These are phyloP conservation scores for Rhododendron griersonianum DNA, from an alignment of 148 eudicot species.

Conservation along the genomic window DNA sequence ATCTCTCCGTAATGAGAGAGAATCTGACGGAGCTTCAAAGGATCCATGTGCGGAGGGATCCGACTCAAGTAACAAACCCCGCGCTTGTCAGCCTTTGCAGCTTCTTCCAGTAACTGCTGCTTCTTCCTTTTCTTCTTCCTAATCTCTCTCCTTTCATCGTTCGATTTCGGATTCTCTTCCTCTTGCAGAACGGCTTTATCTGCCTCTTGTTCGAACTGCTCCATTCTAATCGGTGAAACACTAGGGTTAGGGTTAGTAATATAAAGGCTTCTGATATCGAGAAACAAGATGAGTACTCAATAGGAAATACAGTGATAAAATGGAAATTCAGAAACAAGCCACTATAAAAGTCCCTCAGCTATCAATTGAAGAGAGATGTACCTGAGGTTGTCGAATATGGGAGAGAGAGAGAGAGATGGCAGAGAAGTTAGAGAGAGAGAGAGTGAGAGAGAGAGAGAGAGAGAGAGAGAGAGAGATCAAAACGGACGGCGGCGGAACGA, in stretches of 20 bases:
- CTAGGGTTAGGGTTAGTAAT: neutral
- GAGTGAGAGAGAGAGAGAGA: neutral
- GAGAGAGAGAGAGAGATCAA: neutral
- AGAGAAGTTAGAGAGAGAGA: neutral
- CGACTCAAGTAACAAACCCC: constrained; percentile 85
- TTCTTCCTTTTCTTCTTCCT: constrained; percentile 49
- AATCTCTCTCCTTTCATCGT: constrained; percentile 20
- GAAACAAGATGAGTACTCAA: too few relatives aligned
- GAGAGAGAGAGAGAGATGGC: neutral
- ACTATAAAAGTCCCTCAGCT: neutral
- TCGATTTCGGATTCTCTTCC: neutral
- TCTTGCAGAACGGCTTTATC: neutral
- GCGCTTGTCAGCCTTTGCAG: constrained; percentile 43
- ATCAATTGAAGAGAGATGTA: neutral
- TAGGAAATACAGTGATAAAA: neutral
- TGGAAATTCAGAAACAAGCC: neutral
- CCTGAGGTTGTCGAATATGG: neutral
- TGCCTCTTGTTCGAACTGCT: constrained; percentile 1
- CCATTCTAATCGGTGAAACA: constrained; percentile 4
- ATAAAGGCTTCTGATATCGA: neutral
- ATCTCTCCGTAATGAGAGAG: constrained; percentile 76
- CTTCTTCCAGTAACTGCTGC: constrained; percentile 45
- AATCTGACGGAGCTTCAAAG: constrained; percentile 60
- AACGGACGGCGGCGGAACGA: neutral
- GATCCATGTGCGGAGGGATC: constrained; percentile 88